phyloP scores from a whole-genome alignment of 2,329 filamentous ascomycete species.

The Colletotrichum lini region DNA sequence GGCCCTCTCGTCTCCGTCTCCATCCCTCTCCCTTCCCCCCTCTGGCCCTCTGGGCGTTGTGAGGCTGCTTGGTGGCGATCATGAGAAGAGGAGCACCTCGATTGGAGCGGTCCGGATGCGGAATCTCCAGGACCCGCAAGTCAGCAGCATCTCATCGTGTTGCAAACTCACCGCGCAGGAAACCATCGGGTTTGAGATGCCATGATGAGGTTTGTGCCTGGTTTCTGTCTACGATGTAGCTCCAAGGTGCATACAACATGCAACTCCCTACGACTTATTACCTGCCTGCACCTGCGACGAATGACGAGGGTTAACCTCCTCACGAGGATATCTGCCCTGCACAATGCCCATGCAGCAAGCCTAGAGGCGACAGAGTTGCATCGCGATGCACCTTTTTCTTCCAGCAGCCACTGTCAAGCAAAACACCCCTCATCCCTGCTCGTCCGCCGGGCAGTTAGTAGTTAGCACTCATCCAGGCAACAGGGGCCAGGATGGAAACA shows the following conservation, averaged over 20 bases:
- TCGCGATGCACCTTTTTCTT: conserved; percentile 23
- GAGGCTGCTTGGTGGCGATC: background rate
- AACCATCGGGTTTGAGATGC: background rate
- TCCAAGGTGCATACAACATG: background rate
- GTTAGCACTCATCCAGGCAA: conserved; percentile 11
- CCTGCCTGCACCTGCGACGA: background rate
- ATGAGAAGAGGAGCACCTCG: background rate
- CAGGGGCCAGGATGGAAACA: conserved; percentile 28
- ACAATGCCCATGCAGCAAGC: conserved; percentile 16
- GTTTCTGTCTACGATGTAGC: background rate
- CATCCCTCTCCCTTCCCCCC: too few relatives aligned
- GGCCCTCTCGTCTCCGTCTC: background rate
- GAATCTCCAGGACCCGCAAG: background rate
- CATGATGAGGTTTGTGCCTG: background rate
- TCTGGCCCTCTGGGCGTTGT: too few relatives aligned
- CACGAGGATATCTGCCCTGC: background rate
- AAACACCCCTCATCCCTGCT: conserved; percentile 34
- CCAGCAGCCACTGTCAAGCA: conserved; percentile 23
- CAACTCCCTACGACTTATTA: conserved; percentile 17
- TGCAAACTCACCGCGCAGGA: conserved; percentile 1
- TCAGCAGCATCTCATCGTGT: background rate
- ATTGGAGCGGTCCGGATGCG: background rate
- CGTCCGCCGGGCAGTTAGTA: background rate
- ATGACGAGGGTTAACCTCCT: background rate
- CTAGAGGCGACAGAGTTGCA: conserved; percentile 29